Evolutionary conservation across 495 filamentous ascomycete species (phyloP), one percentile per base, ranked within the genome.

Genomic region (Penicilliopsis zonata): DNA sequence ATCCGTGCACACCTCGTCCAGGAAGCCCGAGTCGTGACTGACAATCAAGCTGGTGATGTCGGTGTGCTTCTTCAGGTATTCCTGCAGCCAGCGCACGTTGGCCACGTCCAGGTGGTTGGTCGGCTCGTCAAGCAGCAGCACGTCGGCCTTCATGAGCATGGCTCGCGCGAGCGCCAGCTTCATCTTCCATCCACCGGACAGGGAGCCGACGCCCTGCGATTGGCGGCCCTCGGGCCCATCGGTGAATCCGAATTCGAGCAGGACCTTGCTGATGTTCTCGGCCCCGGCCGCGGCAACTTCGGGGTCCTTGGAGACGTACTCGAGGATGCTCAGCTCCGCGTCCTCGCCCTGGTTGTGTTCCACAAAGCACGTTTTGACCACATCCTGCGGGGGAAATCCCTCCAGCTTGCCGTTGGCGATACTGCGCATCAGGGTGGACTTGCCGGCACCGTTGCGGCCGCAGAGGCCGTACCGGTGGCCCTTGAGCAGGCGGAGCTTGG

Each of bases 161-260:
- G 90, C 90, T 47, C 90, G 75, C 32, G 92, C 90, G 44, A 99
- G 67, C 35, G 90, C 90, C 34, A 99, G 63, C 75, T 99, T 99
- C 90, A 99, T 99, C 74, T 99, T 96, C 90, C 90, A 99, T 48
- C 90, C 90, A 53, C 90, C 90, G n/a, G 90, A 99, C 13, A 96
- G 66, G 17, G 87, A 93, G 37, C 90, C 88, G 34, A 96, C 92
- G 30, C 72, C 78, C 49, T 92, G 79, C 18, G 74, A 67, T 53
- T 94, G 88, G 17, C 80, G 76, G 36, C 90, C 92, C 40, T 90
- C 80, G 0, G 85, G 85, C 7, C 87, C 87, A 41, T 82, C 58
- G 3, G 82, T 88, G 61, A 99, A 96, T 21, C 90, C 90, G 49
- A 99, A 86, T 50, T 94, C 86, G 35, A 78, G 69, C 31, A 99